Base-by-base conservation (phyloP, 2,329 filamentous ascomycete genomes). In the Alternaria consortialis region DNA sequence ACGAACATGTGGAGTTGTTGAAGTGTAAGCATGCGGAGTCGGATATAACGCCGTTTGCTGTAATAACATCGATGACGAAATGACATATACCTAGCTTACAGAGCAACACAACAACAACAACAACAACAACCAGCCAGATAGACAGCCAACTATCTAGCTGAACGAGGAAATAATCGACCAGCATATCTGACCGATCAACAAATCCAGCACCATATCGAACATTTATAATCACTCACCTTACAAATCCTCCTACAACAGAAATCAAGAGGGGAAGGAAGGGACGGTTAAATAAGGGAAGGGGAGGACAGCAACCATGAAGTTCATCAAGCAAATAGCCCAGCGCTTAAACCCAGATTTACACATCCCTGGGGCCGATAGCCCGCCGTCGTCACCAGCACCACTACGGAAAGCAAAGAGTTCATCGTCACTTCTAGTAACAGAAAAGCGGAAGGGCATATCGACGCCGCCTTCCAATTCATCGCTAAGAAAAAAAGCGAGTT, bases 321-420 rank as follows among this genome's bases (percentile, higher is more conserved):
- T 60, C 53, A 60, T 56, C 37, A 60, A 60, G 46, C 44, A 50
- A 20, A 54, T 60, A 6, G 46, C 57, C 11, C 57, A 56, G 46
- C 44, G 53, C 27, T 5, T 60, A 15, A 60, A 60, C 7, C 57
- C 57, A 23, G 57, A 60, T 29, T 47, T 60, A 20, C 36, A 51
- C 15, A 60, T 60, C 17, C 57, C 57, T 20, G 42, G 55, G 17
- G 9, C 50, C 27, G 42, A 46, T 17, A 34, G 23, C 11, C 46
- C 43, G 15, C 43, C 32, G 8, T 13, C 31, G 17, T 27, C 40
- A 4, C 29, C 25, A n/a, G 17, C 53, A 20, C 12, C 23, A 2
- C 17, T 50, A 25, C 46, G 31, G 8, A 50, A 50, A 36, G 20
- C 46, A 34, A 50, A 50, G 46, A 50, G 46, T 8, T 50, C 46